Conservation (phyloP, 169 alveolate species). For the Perkinsus chesapeaki region DNA sequence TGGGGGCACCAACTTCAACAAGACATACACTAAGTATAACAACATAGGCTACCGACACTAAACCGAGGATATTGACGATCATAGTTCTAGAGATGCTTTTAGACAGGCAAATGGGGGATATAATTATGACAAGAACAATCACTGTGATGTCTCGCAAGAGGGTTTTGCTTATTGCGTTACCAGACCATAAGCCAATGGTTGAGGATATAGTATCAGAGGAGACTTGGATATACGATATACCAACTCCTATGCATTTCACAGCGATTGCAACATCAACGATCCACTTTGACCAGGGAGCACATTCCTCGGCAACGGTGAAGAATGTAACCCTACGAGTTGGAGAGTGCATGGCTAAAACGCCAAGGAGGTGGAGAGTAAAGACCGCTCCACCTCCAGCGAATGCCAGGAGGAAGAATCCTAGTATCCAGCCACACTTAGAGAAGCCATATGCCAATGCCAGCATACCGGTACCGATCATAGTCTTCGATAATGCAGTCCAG, state of each 20-base stretch:
- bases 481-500: background rate
- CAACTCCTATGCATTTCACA: background rate
- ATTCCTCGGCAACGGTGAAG: background rate
- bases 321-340: background rate
- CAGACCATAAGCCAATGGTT: background rate
- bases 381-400: background rate
- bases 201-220: background rate
- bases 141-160: background rate
- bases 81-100: background rate
- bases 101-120: background rate
- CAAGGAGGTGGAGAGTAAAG: background rate
- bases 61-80: background rate
- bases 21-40: background rate
- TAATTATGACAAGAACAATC: background rate
- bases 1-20: background rate
- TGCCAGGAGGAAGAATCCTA: background rate
- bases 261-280: background rate
- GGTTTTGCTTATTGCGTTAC: background rate
- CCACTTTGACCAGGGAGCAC: background rate
- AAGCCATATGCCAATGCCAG: background rate
- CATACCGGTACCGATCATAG: background rate
- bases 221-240: background rate
- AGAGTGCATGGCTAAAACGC: background rate
- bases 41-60: background rate
- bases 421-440: background rate